Evolutionary conservation across 352 stramenopile species (phyloP), one percentile per base, ranked within the genome.

Genomic region (Phytophthora melonis): DNA sequence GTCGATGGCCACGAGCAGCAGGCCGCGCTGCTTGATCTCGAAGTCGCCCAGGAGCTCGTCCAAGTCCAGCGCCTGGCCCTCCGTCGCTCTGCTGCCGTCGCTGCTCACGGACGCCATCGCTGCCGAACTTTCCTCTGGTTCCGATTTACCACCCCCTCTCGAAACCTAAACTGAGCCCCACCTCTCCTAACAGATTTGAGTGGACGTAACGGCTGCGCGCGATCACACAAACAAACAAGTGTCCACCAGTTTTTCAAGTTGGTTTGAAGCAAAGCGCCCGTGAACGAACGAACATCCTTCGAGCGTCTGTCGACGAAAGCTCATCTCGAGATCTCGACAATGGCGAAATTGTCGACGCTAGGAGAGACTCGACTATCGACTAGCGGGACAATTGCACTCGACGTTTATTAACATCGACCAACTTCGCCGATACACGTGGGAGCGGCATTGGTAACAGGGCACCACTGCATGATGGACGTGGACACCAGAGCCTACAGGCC

Each of bases 1-100:
- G 50, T 80, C 74, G 9, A 80, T 74, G 14, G 70, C 61, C 69
- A 75, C 66, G n/a, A 78, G 57, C 54, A 80, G 53, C 13, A 72
- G 52, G 0, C 66, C 70, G 21, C 70, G 74, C 32, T 78, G 69
- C 45, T 78, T 70, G 3, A 57, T 36, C 50, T 80, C 64, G 47
- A 80, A 80, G 66, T 80, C 70, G 13, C 30, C n/a, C 4, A 78
- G 49, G 5, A 80, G 61, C 13, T 75, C 74, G 21, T 30, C 52
- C 3, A 80, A 54, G 14, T 65, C 57, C 7, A 80, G 52, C 18
- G 21, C 19, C 16, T 41, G 57, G n/a, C 10, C 21, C 13, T 66
- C 30, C 9, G 13, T 23, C 19, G 27, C 62, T 25, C 32, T 9
- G 11, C 62, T 61, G 54, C 27, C 62, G 36, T 66, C 58, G 19